phyloP scores from a whole-genome alignment of 768 basidiomycete species.

The Mycena haematopus region DNA sequence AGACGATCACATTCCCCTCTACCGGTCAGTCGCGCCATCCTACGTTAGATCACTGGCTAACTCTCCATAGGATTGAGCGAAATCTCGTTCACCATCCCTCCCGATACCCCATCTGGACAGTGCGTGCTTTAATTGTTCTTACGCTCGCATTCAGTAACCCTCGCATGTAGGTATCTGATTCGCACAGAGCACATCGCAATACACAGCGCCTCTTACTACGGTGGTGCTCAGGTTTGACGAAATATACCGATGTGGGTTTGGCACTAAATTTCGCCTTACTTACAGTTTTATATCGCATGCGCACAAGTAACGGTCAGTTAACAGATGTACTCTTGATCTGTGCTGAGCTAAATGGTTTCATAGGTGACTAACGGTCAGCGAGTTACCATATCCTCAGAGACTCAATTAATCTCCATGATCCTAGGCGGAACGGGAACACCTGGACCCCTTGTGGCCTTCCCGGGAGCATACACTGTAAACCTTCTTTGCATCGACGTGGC shows the following conservation, averaged over 20 bases:
- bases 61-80: constrained; percentile 1
- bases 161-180: background rate
- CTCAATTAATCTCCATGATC: background rate
- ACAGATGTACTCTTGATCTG: background rate
- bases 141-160: background rate
- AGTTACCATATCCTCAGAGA: background rate
- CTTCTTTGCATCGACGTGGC: background rate
- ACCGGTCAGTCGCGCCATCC: background rate
- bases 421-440: constrained; percentile 39
- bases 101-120: constrained; percentile 15
- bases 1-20: constrained; percentile 39
- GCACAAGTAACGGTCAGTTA: constrained; percentile 38
- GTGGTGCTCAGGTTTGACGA: constrained; percentile 5
- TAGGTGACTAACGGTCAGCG: constrained; percentile 1
- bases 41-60: background rate
- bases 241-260: too few relatives aligned
- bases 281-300: constrained; percentile 31
- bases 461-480: constrained; percentile 42
- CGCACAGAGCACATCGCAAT: constrained; percentile 3
- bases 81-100: constrained; percentile 14
- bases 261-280: background rate
- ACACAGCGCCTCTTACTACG: constrained; percentile 6
- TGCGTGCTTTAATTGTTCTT: background rate
- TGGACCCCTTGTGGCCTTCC: constrained; percentile 41
- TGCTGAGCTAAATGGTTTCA: background rate